Conservation (phyloP, 192 early-diverging fungal species). For the Dispira simplex region DNA sequence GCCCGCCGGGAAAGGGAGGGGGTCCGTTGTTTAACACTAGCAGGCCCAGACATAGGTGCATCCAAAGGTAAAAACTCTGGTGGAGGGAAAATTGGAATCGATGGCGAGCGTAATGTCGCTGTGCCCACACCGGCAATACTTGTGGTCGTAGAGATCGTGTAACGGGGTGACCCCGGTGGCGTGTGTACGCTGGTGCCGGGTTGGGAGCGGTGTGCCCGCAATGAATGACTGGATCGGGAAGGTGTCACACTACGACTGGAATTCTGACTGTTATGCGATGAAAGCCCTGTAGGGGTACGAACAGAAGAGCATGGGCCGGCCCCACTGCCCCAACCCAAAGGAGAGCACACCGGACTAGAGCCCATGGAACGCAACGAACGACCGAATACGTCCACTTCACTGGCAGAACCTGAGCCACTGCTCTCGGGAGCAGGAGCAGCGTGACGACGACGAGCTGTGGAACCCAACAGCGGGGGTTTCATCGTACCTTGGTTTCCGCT, state of each 20-base stretch:
- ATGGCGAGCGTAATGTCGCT: background rate
- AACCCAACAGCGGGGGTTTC: background rate
- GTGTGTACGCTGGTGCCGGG: background rate
- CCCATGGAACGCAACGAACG: background rate
- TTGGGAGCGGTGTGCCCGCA: conserved; percentile 1
- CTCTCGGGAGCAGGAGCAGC: background rate
- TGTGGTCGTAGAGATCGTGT: background rate
- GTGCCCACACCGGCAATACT: too few relatives aligned
- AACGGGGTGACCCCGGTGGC: conserved; percentile 1
- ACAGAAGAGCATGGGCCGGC: background rate
- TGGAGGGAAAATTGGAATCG: background rate
- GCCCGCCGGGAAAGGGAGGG: background rate
- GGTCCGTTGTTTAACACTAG: background rate
- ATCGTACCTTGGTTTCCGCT: background rate
- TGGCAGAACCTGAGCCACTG: background rate
- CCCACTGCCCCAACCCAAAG: background rate
- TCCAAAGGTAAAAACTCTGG: background rate
- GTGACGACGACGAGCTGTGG: background rate
- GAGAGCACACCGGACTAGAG: conserved; percentile 1
- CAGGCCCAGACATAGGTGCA: background rate
- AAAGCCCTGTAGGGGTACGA: background rate
- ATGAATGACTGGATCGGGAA: conserved; percentile 1
- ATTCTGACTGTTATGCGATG: background rate
- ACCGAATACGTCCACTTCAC: background rate
- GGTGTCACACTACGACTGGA: conserved; percentile 9